Base-by-base conservation (phyloP, 2,329 filamentous ascomycete genomes). In the Ramularia endophylla region DNA sequence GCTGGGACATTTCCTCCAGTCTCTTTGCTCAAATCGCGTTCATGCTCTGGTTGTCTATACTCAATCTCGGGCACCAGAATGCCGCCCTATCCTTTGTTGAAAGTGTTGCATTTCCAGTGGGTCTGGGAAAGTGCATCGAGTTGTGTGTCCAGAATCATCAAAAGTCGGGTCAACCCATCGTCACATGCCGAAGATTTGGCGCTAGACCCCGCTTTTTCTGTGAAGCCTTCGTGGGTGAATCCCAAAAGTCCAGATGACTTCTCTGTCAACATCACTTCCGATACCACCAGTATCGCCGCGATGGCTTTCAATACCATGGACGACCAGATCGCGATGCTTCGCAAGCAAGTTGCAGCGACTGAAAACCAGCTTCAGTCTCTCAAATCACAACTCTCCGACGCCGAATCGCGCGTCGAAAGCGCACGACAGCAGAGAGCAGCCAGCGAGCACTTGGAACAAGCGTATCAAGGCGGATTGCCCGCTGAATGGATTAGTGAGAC, bases 401-500 rank as follows among this genome's bases (percentile, higher is more conserved):
- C 66, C 6, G 66, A 71, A 45, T 54, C 59, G 27, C 58, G 51
- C 25, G 55, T 48, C 28, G 43, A 49, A 40, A 44, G 44, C 20
- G 50, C 53, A 9, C 49, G 53, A 16, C 59, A 65, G 28, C 40
- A 51, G 9, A 40, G 52, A 34, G 43, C 52, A 34, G 50, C 54
- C n/a, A 25, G 22, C 22, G 22, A 25, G 22, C 22, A 25, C 6
- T 41, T 53, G 16, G 36, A 44, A 19, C 46, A 52, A 33, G 51
- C 48, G 25, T 57, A 54, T 39, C 51, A 62, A 27, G 65, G 65
- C 47, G 67, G 67, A 15, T 51, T 70, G 18, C 62, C 64, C 11
- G 60, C 66, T 34, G 63, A 67, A 29, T 69, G 68, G 53, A 62
- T 64, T 12, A 60, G 62, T 31, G 68, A 71, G 48, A 54, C 68